Evolutionary conservation across 106 monocot genomes (phyloP).

Genomic region (Platanthera zijinensis): DNA sequence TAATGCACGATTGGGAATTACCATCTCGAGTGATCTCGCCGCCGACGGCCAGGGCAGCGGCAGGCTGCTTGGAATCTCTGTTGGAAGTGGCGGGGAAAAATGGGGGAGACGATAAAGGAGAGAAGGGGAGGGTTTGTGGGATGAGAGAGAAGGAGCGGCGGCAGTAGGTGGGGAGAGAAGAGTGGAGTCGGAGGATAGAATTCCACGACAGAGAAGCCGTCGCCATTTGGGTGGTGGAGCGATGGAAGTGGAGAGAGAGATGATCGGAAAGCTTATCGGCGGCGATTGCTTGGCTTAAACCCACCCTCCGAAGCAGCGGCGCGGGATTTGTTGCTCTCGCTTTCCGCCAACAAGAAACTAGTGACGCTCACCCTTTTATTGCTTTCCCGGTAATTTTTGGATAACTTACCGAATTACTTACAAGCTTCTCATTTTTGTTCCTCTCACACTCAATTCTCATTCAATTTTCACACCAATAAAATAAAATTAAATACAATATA

Average conservation of each 20-base stretch:
- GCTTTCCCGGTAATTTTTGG: no score
- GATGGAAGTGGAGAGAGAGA: not conserved
- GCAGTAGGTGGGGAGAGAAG: conserved; percentile 1
- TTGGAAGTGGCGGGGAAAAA: conserved; percentile 7
- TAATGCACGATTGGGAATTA: not conserved
- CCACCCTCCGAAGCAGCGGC: not conserved
- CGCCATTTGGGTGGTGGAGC: not conserved
- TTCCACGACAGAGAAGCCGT: not conserved
- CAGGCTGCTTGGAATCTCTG: conserved; percentile 24
- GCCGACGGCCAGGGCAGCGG: conserved; percentile 53
- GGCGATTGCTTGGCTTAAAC: not conserved
- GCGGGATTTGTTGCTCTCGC: not conserved
- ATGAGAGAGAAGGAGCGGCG: conserved; percentile 3
- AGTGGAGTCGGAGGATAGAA: conserved; percentile 2
- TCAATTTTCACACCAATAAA: no score
- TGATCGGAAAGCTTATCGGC: not conserved
- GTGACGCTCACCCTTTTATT: no score
- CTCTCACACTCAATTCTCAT: no score
- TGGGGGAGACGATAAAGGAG: conserved; percentile 6
- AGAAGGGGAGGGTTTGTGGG: conserved; percentile 9
- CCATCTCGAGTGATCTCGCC: conserved; percentile 77
- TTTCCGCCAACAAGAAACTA: no score
- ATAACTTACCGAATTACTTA: no score
- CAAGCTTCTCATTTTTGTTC: no score
- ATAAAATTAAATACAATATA: no score